Percentiles rank a stretch among this genome's conserved stretches.
Conservation (phyloP, 2,329 filamentous ascomycete species). For the Fusarium piperis region DNA sequence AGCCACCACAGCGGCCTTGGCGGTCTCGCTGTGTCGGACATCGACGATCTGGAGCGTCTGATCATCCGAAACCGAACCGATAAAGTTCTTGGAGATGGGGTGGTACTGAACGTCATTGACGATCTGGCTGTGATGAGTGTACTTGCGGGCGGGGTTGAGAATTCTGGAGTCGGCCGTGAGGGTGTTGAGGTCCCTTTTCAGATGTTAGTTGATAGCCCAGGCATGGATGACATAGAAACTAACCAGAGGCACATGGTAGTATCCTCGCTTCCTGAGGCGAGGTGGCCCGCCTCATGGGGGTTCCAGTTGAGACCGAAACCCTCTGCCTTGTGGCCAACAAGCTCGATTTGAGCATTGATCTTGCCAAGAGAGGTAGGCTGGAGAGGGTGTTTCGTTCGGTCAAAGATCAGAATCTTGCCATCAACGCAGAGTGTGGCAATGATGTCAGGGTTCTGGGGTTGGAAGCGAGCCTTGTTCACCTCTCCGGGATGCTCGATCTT, state of each 20-base stretch:
- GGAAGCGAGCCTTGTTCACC: constrained; percentile 98
- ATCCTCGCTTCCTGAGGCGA: constrained; percentile 93
- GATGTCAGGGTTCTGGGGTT: constrained; percentile 96
- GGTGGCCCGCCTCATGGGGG: constrained; percentile 80
- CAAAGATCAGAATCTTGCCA: constrained; percentile 90
- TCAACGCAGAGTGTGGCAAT: constrained; percentile 94
- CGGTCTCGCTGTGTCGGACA: constrained; percentile 73
- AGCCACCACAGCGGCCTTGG: constrained; percentile 74
- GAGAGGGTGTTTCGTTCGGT: constrained; percentile 91
- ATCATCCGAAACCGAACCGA: constrained; percentile 96
- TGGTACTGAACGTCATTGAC: constrained; percentile 99
- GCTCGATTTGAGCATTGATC: constrained; percentile 83
- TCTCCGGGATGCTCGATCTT: constrained; percentile 97
- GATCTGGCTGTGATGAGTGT: constrained; percentile 87
- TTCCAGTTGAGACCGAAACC: constrained; percentile 96
- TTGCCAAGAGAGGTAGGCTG: constrained; percentile 71
- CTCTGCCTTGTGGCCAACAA: constrained; percentile 86
- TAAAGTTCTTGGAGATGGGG: constrained; percentile 82
- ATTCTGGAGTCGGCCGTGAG: constrained; percentile 75
- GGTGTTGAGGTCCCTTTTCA: constrained; percentile 78
- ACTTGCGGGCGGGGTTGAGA: constrained; percentile 77
- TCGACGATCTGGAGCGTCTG: constrained; percentile 93
- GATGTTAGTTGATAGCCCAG: constrained; percentile 22
- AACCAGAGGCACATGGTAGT: constrained; percentile 91
- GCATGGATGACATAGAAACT: constrained; percentile 38